phyloP scores from a whole-genome alignment of 805 yeast species.

The Starmerella bombi region DNA sequence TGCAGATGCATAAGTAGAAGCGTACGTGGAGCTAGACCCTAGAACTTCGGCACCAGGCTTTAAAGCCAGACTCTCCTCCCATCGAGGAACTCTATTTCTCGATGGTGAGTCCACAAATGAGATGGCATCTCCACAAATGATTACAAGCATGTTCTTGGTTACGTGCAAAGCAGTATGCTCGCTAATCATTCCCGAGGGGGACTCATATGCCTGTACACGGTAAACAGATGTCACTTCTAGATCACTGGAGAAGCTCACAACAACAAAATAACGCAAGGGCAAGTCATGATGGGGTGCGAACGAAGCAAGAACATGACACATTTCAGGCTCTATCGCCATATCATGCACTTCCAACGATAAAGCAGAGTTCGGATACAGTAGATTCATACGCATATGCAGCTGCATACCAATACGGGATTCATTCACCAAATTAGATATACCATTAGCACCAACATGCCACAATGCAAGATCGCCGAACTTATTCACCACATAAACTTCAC shows the following conservation, averaged over 20 bases:
- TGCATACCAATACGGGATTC: constrained; percentile 30
- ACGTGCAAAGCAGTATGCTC: too few species aligned
- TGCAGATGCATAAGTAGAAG: not conserved
- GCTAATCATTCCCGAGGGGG: too few species aligned
- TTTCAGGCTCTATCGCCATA: constrained; percentile 38
- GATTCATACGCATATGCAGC: constrained; percentile 32
- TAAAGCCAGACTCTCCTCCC: constrained; percentile 71
- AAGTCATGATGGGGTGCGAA: constrained; percentile 28
- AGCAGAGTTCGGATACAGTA: constrained; percentile 41
- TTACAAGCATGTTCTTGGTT: too few species aligned
- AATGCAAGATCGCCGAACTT: constrained; percentile 35
- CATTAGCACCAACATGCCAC: constrained; percentile 39
- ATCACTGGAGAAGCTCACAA: constrained; percentile 30
- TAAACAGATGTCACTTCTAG: constrained; percentile 51
- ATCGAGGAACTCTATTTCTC: constrained; percentile 27
- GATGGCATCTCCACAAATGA: too few species aligned
- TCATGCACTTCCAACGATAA: constrained; percentile 47
- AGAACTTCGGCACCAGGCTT: constrained; percentile 40
- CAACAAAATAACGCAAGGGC: constrained; percentile 42
- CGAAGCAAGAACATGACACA: constrained; percentile 39
- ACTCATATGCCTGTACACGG: constrained; percentile 39
- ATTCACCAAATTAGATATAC: constrained; percentile 31
- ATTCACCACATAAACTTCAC: constrained; percentile 33
- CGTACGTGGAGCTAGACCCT: constrained; percentile 36
- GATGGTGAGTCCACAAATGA: constrained; percentile 49